Base-by-base conservation (phyloP, 768 basidiomycete genomes). In the Rhizopogon sp. region DNA sequence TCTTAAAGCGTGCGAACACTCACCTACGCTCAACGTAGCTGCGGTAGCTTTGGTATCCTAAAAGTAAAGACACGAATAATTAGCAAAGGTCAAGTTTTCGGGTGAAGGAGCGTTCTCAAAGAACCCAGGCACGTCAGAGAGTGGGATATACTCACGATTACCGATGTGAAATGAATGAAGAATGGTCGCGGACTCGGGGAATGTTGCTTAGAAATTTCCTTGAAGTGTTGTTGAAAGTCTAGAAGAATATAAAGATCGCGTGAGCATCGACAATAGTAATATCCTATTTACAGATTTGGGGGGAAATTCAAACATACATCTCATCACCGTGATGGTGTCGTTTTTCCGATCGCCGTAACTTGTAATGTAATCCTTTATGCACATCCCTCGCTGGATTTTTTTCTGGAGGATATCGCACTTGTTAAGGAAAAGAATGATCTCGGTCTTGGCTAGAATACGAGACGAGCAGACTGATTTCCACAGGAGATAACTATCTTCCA, bases 191-290 rank as follows among this genome's bases (percentile, higher is more conserved):
- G 78, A 25, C 79, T 74, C 11, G 86, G 84, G 1, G 88, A 88
- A 58, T 77, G 71, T 43, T 77, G 74, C 58, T 78, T 82, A 44
- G 78, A 76, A 39, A 89, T 86, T 52, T 90, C 88, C 64, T 81
- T 87, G 69, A 92, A 90, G 64, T 90, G 87, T 55, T 85, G 81
- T 60, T 85, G 83, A 69, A 92, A 89, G 67, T 90, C 89, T 91
- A 56, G 4, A 43, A 57, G 41, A 49, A 39, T 33, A 40, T 40
- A 46, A 40, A 5, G 53, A 52, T 22, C 42, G 45, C 45, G 42
- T 56, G 58, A 53, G 64, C 45, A 60, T 35, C 33, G 46, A 47
- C 7, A 14, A 14, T 14, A 29, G 13, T 25, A 20, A 31, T 55
- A 17, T 44, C 45, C 10, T 54, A 52, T 56, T 60, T 40, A 35